Evolutionary conservation across 2,329 filamentous ascomycete genomes (phyloP), one percentile per base, ranked within the genome.

Genomic region (Gaeumannomyces sp.): DNA sequence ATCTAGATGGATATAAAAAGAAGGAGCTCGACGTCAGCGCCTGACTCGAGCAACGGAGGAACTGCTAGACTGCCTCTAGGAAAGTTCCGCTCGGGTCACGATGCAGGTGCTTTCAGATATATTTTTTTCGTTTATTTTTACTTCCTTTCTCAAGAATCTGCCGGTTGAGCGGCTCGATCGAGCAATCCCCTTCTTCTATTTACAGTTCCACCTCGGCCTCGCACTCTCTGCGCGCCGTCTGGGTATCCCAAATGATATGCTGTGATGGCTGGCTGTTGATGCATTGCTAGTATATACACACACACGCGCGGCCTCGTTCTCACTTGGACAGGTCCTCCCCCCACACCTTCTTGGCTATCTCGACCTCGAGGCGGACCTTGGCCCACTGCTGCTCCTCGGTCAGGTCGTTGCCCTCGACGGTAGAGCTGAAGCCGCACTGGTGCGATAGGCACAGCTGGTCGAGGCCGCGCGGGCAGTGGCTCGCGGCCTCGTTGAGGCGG

Each of bases 271-370:
- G 33, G 33, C 45, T 53, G 45, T 45, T 45, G 38, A 45, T 45
- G 38, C 14, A 45, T 14, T 14, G 45, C 45, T 53, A 53, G 19
- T 53, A 53, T 53, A n/a, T 19, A 53, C 10, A 45, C 19, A 4
- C 4, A 45, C 6, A 50, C 14, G 1, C 4, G 6, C 3, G 5
- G 19, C 22, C 45, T 25, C 45, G 7, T 2, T 25, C 22, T 53
- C 8, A 53, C 45, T 53, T 53, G 45, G 45, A 53, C 22, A 53
- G 45, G 45, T 53, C 45, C 45, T 80, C 76, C 0, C 81, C 81
- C 83, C 83, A 86, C 60, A 85, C 75, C 72, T 82, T 73, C 76
- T 83, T 84, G 2, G 83, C 83, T 71, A 86, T 85, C 70, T 84
- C 81, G 1, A 83, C 80, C 73, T 83, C 78, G 27, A 84, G 72